These are phyloP conservation scores for Rhodotorula sp. DNA, from an alignment of 1,284 basidiomycete genomes.

Conservation along the genomic window DNA sequence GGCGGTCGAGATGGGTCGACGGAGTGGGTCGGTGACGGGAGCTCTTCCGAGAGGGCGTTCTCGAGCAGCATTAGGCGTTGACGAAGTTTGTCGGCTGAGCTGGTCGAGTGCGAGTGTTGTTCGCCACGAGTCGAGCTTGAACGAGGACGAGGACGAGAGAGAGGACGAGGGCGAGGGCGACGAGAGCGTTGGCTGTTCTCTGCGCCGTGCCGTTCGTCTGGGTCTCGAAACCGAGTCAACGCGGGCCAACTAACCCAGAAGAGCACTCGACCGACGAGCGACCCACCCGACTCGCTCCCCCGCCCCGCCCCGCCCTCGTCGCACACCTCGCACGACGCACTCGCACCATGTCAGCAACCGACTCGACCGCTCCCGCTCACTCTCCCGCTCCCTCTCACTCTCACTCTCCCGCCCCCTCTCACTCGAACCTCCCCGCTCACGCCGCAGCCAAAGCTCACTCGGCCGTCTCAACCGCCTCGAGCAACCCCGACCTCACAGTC, in stretches of 20 bases:
- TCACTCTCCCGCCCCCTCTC: too few species aligned
- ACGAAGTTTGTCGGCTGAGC: too few species aligned
- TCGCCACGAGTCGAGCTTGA: neutral
- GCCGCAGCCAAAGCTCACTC: constrained; percentile 22
- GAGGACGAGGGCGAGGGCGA: neutral
- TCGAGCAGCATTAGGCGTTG: constrained; percentile 29
- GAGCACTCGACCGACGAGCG: too few species aligned
- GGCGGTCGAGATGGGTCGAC: neutral
- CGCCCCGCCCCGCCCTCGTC: neutral
- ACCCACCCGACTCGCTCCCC: neutral
- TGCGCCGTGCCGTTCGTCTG: too few species aligned
- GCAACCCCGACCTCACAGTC: constrained; percentile 36
- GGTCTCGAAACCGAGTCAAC: too few species aligned
- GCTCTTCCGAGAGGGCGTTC: constrained; percentile 31
- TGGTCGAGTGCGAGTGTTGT: too few species aligned
- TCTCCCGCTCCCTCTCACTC: too few species aligned
- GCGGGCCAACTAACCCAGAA: too few species aligned
- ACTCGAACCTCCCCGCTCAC: constrained; percentile 20
- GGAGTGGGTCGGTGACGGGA: neutral
- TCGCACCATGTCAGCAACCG: neutral
- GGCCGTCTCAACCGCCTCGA: constrained; percentile 11
- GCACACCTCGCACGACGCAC: neutral
- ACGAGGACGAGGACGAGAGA: neutral
- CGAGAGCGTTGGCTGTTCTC: too few species aligned
- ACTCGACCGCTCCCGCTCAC: neutral